Conservation (phyloP, 345 rosid species). For the Hypericum androsaemum region DNA sequence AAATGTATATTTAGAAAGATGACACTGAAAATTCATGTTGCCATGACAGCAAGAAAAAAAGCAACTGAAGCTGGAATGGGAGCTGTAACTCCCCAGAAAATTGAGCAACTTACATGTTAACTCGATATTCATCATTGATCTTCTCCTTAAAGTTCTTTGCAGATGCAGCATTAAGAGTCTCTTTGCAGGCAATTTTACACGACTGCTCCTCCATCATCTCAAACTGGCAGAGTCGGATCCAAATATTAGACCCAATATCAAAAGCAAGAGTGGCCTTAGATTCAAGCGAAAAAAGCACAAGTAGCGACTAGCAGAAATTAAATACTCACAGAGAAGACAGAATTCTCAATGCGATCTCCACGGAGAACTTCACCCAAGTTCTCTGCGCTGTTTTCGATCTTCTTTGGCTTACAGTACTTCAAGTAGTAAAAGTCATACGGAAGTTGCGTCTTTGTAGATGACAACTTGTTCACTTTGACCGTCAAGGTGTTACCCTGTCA, state of each 20-base stretch:
- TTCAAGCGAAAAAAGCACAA: not conserved
- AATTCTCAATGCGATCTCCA: slow-evolving; percentile 7
- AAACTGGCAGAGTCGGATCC: not conserved
- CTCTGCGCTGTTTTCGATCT: slow-evolving; percentile 3
- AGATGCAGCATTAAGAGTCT: not conserved
- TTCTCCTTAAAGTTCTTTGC: slow-evolving; percentile 5
- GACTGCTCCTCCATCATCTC: not conserved
- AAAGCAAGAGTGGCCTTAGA: not conserved
- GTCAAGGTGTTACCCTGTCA: not conserved
- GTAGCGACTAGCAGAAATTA: not conserved
- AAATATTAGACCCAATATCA: not conserved
- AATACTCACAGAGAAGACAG: not conserved
- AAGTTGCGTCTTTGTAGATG: slow-evolving; percentile 5
- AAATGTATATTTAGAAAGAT: not conserved
- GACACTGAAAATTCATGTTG: not conserved
- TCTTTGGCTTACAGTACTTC: not conserved
- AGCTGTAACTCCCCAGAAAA: not conserved
- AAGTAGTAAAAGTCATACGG: slow-evolving; percentile 1
- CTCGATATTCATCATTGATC: slow-evolving; percentile 4
- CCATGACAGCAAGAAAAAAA: not conserved
- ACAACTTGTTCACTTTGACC: slow-evolving; percentile 5
- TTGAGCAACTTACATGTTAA: not conserved
- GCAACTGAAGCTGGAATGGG: too few species aligned
- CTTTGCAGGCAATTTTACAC: slow-evolving; percentile 1
- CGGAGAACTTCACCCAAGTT: slow-evolving; percentile 6